Evolutionary conservation across 495 filamentous ascomycete genomes (phyloP).

Genomic region (Neurospora tetrasperma): DNA sequence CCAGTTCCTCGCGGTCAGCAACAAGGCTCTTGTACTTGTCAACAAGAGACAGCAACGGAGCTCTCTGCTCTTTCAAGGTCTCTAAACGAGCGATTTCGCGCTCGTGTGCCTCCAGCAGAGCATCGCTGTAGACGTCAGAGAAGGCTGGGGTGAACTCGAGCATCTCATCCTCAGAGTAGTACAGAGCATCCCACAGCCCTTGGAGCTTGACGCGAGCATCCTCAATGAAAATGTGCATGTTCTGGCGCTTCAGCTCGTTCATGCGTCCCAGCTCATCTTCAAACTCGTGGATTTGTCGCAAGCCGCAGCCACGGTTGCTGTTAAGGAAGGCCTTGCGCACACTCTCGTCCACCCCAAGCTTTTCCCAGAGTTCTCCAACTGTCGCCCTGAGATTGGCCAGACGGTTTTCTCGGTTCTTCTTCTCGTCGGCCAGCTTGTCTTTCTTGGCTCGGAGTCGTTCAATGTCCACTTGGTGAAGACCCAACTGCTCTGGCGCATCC

Average conservation of each 20-base stretch:
- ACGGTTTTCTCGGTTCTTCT: conserved; percentile 71
- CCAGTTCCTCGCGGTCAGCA: conserved; percentile 76
- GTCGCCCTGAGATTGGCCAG: conserved; percentile 62
- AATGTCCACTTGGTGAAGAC: conserved; percentile 79
- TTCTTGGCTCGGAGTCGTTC: conserved; percentile 57
- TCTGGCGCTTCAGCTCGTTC: conserved; percentile 88
- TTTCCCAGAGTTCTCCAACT: conserved; percentile 81
- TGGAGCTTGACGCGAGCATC: conserved; percentile 83
- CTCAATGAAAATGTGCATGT: conserved; percentile 89
- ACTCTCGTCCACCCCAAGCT: conserved; percentile 67
- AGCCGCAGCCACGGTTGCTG: conserved; percentile 60
- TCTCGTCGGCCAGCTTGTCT: conserved; percentile 88
- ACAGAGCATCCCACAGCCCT: conserved; percentile 88
- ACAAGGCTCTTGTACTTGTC: conserved; percentile 77
- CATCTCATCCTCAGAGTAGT: conserved; percentile 96
- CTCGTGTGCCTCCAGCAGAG: conserved; percentile 79
- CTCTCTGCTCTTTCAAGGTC: conserved; percentile 74
- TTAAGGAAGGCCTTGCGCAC: conserved; percentile 77
- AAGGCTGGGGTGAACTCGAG: conserved; percentile 92
- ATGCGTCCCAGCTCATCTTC: conserved; percentile 79
- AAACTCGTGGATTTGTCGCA: conserved; percentile 85
- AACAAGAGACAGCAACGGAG: conserved; percentile 69
- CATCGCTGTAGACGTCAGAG: conserved; percentile 81
- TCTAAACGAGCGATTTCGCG: conserved; percentile 77
- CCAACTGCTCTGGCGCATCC: conserved; percentile 84